Conservation (phyloP, 257 asterid species). For the Lantana camara region DNA sequence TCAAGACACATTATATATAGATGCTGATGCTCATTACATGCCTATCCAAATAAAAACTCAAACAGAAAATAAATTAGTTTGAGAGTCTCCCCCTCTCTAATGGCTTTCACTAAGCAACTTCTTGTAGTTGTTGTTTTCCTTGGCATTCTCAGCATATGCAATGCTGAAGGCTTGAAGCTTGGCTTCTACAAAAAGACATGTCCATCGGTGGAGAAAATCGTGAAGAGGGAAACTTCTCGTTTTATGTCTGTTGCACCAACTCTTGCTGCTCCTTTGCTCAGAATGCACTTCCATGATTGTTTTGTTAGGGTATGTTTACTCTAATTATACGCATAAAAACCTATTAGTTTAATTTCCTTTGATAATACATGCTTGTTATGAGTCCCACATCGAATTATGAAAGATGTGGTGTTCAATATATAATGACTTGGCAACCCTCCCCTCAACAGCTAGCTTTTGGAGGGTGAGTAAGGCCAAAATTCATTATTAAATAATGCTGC, state of each 20-base stretch:
- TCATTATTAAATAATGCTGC: too few relatives aligned
- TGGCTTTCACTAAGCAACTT: constrained; percentile 40
- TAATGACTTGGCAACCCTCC: too few relatives aligned
- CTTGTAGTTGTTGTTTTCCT: constrained; percentile 28
- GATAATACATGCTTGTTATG: background rate
- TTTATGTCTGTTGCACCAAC: constrained; percentile 43
- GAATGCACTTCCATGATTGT: constrained; percentile 83
- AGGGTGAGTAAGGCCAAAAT: too few relatives aligned
- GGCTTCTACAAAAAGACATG: constrained; percentile 47
- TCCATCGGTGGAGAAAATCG: constrained; percentile 47
- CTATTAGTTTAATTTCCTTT: background rate
- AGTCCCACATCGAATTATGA: too few relatives aligned
- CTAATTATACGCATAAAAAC: background rate
- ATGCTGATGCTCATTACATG: background rate
- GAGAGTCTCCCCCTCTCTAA: constrained; percentile 12
- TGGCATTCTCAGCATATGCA: constrained; percentile 29
- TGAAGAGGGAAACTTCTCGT: constrained; percentile 42
- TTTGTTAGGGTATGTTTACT: constrained; percentile 56
- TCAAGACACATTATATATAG: background rate
- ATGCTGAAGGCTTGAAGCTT: constrained; percentile 39
- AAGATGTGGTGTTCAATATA: too few relatives aligned
- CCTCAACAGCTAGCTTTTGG: too few relatives aligned
- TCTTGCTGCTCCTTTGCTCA: constrained; percentile 62
- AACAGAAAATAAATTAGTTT: background rate
- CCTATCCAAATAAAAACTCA: constrained; percentile 1